phyloP scores from a whole-genome alignment of 2,329 filamentous ascomycete genomes.

The Chrysoporthe deuterocubensis region DNA sequence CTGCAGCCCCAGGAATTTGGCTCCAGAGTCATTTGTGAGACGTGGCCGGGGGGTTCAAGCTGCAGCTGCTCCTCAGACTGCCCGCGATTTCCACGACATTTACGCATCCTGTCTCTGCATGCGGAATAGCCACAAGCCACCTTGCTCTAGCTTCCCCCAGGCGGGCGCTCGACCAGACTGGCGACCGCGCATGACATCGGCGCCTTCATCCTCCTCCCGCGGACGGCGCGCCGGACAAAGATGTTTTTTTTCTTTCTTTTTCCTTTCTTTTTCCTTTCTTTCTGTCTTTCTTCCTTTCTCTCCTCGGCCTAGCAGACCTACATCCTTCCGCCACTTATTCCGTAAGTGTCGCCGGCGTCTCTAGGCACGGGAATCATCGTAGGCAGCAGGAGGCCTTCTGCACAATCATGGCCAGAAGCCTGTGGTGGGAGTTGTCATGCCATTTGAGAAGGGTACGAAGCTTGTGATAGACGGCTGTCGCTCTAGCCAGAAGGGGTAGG shows the following conservation, averaged over 20 bases:
- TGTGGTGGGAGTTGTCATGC: neutral
- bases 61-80: slow-evolving; percentile 29
- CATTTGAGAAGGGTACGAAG: neutral
- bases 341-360: neutral
- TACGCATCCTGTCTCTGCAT: slow-evolving; percentile 22
- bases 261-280: too few species aligned
- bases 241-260: neutral
- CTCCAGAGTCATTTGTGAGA: slow-evolving; percentile 26
- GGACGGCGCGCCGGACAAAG: neutral
- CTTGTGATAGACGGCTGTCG: neutral
- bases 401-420: neutral
- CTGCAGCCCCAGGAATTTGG: slow-evolving; percentile 5
- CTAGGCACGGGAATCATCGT: neutral
- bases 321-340: neutral
- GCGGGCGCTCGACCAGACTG: too few species aligned
- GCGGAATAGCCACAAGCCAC: slow-evolving; percentile 21
- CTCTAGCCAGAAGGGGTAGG: slow-evolving; percentile 28
- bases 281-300: too few species aligned
- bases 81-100: slow-evolving; percentile 30
- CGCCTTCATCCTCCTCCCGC: neutral
- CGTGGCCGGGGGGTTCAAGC: slow-evolving; percentile 28
- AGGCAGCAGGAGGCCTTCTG: neutral
- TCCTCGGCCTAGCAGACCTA: neutral
- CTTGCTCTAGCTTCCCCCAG: slow-evolving; percentile 3
- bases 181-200: neutral